These are phyloP conservation scores for Xerocomellus intermedius DNA, from an alignment of 768 basidiomycete genomes.

Conservation along the genomic window DNA sequence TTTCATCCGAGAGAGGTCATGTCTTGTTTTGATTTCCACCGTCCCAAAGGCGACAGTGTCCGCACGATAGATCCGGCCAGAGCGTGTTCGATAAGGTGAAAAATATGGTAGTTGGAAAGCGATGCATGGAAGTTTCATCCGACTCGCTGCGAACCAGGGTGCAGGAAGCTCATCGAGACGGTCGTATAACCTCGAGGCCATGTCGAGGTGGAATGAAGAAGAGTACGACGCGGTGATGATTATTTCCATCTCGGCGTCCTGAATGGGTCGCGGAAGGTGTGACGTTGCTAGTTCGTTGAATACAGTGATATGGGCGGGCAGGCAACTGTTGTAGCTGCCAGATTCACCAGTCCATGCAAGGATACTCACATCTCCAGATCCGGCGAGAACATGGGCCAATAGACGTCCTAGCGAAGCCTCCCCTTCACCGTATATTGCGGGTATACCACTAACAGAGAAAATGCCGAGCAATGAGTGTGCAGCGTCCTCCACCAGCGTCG, in stretches of 20 bases:
- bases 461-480: no score
- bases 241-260: not conserved
- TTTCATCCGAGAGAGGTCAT: not conserved
- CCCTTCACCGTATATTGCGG: not conserved
- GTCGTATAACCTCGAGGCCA: not conserved
- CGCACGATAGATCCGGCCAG: not conserved
- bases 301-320: not conserved
- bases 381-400: not conserved
- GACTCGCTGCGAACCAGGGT: constrained; percentile 1
- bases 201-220: not conserved
- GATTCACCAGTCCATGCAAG: not conserved
- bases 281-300: not conserved
- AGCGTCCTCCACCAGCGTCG: not conserved
- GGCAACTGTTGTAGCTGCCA: not conserved
- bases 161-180: not conserved
- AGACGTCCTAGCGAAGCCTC: not conserved
- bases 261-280: not conserved
- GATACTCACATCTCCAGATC: not conserved
- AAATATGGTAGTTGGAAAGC: not conserved
- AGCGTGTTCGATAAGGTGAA: not conserved
- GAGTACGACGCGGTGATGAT: no score
- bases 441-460: not conserved
- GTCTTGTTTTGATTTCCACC: not conserved
- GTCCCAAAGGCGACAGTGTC: not conserved
- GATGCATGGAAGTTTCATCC: constrained; percentile 7